Evolutionary conservation across 2,329 filamentous ascomycete genomes (phyloP).

Genomic region (Sclerotinia borealis): DNA sequence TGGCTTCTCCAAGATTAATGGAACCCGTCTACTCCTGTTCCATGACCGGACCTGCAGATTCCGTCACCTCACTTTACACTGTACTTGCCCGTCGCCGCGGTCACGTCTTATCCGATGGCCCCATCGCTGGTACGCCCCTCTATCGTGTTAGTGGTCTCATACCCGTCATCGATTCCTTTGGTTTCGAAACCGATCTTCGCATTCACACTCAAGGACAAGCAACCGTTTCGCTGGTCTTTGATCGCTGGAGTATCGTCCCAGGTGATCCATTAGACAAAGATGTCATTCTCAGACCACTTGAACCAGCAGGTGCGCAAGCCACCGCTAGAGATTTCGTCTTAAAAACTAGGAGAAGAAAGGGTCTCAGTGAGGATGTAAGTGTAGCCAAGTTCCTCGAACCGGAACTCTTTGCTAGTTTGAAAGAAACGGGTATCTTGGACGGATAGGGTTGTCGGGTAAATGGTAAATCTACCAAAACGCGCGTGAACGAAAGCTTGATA

Average conservation of each 20-base stretch:
- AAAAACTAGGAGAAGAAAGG: slow-evolving; percentile 91
- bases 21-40: slow-evolving; percentile 90
- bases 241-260: slow-evolving; percentile 92
- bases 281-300: slow-evolving; percentile 73
- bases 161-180: slow-evolving; percentile 94
- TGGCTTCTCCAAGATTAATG: slow-evolving; percentile 95
- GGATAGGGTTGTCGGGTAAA: slow-evolving; percentile 32
- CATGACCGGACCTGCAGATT: slow-evolving; percentile 87
- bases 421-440: slow-evolving; percentile 83
- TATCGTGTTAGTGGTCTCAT: slow-evolving; percentile 88
- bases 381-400: slow-evolving; percentile 96
- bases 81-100: slow-evolving; percentile 82
- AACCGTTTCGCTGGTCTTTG: slow-evolving; percentile 86
- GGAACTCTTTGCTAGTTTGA: slow-evolving; percentile 81
- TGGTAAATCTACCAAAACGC: background rate
- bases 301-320: slow-evolving; percentile 81
- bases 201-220: slow-evolving; percentile 94
- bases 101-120: slow-evolving; percentile 89
- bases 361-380: slow-evolving; percentile 88
- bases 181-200: slow-evolving; percentile 93
- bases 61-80: slow-evolving; percentile 84
- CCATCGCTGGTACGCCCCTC: slow-evolving; percentile 87
- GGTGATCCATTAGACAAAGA: slow-evolving; percentile 91
- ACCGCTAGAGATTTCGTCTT: slow-evolving; percentile 94
- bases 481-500: background rate